Base-by-base conservation (phyloP, 2,329 filamentous ascomycete species). In the Diaporthe ilicicola region DNA sequence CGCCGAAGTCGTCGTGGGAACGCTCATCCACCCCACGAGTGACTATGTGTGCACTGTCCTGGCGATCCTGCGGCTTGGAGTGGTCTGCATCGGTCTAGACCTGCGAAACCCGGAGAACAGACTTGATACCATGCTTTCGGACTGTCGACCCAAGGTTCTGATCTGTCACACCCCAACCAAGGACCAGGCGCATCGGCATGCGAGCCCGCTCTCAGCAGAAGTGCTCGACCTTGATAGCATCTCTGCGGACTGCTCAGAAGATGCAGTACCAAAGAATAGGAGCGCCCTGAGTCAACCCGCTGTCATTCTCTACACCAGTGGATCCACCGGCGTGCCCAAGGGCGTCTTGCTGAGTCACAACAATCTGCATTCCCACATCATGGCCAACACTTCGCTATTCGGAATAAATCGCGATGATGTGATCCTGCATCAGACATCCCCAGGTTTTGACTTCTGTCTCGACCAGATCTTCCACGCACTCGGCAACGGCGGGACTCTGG, bases 1-100 rank as follows among this genome's bases (percentile, higher is more conserved):
- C 5, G n/a, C 44, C n/a, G 22, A 48, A 15, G 17, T 48, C 10
- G 44, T 48, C 19, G 24, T 55, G 27, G 53, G 53, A 19, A 34
- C 32, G 13, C 27, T 55, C 24, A 32, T 55, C 8, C 24, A 55
- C 15, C 53, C 53, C 32, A 55, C 17, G 6, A 34, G 7, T n/a
- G 53, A 55, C 29, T 34, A 55, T n/a, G 53, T 82, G 8, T 76
- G 67, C 50, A 81, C 80, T 0, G 70, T 86, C 46, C 77, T 86
- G 2, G 84, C 82, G 7, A 82, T 86, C 51, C 72, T 80, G 64
- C 75, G 78, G 0, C 62, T 83, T 17, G 84, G 83, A 0, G 78
- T 76, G 7, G 74, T 79, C 1, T 83, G 82, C 48, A 77, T 84
- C 2, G 82, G 82, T 2, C 75, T 87, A 0, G 86, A 87, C 67